These are phyloP conservation scores for Thielaviopsis punctulata DNA, from an alignment of 2,329 filamentous ascomycete genomes.

Conservation along the genomic window DNA sequence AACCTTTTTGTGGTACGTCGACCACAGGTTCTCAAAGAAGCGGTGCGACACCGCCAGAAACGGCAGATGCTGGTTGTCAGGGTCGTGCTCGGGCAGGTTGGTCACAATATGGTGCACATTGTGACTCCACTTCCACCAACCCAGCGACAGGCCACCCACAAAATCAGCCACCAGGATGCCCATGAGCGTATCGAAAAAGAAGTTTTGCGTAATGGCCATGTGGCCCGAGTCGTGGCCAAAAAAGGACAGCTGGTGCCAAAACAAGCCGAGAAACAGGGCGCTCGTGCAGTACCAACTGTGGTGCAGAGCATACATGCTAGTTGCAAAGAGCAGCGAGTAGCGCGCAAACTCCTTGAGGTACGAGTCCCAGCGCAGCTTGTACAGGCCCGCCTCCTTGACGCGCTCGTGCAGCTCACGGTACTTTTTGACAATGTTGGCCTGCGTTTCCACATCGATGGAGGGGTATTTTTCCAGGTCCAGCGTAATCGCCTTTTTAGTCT, in stretches of 20 bases:
- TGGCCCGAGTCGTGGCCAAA: conserved; percentile 89
- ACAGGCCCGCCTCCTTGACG: conserved; percentile 59
- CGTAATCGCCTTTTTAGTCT: conserved; percentile 57
- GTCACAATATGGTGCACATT: conserved; percentile 96
- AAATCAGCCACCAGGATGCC: conserved; percentile 85
- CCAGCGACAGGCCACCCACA: conserved; percentile 71
- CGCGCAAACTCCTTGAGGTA: conserved; percentile 61
- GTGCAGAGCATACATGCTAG: conserved; percentile 44
- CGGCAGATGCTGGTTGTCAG: conserved; percentile 82
- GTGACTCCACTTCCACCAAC: conserved; percentile 96
- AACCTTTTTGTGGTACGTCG: conserved; percentile 67
- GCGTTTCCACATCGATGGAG: conserved; percentile 52
- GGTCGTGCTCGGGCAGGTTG: conserved; percentile 87
- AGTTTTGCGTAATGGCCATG: conserved; percentile 92
- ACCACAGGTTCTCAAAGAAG: conserved; percentile 54
- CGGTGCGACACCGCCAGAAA: conserved; percentile 78
- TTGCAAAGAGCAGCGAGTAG: conserved; percentile 46
- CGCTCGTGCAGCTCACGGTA: conserved; percentile 63
- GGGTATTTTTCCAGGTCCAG: conserved; percentile 69
- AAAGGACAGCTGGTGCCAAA: conserved; percentile 94
- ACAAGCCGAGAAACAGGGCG: conserved; percentile 56
- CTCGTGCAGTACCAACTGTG: conserved; percentile 51
- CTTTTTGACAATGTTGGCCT: conserved; percentile 58
- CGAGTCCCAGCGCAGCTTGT: conserved; percentile 64
- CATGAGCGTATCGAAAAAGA: conserved; percentile 65